Evolutionary conservation across 805 yeast genomes (phyloP).

Genomic region (Yamadazyma insecticola): DNA sequence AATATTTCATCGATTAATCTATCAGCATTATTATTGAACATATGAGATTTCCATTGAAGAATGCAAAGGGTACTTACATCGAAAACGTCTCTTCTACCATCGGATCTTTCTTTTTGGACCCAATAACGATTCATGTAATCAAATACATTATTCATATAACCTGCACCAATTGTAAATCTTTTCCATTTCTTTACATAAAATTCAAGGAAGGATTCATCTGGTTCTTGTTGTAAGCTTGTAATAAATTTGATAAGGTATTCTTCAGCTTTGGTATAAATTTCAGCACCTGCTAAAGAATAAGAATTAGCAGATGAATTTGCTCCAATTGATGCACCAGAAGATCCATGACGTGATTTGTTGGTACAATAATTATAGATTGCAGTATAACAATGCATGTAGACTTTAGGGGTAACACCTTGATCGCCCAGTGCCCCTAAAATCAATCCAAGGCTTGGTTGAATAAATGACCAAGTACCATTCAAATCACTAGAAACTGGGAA

Average conservation of each 20-base stretch:
- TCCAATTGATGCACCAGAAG: slow-evolving; percentile 8
- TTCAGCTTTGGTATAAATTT: slow-evolving; percentile 70
- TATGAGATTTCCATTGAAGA: slow-evolving; percentile 79
- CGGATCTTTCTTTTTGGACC: slow-evolving; percentile 94
- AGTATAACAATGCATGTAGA: slow-evolving; percentile 88
- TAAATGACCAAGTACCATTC: slow-evolving; percentile 70
- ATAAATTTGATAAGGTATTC: slow-evolving; percentile 62
- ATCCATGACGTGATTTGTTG: slow-evolving; percentile 52
- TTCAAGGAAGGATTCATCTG: slow-evolving; percentile 66
- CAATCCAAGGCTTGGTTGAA: slow-evolving; percentile 69
- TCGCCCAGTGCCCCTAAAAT: slow-evolving; percentile 67
- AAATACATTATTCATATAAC: slow-evolving; percentile 85
- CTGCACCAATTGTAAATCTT: slow-evolving; percentile 86
- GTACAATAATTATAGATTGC: slow-evolving; percentile 93
- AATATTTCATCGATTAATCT: slow-evolving; percentile 66
- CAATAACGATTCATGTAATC: slow-evolving; percentile 96
- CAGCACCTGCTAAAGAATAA: slow-evolving; percentile 76
- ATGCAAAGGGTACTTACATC: slow-evolving; percentile 89
- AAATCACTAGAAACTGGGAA: slow-evolving; percentile 59
- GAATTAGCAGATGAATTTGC: slow-evolving; percentile 18
- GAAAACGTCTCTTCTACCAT: slow-evolving; percentile 83
- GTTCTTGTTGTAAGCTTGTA: slow-evolving; percentile 41
- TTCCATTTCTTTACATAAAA: slow-evolving; percentile 88
- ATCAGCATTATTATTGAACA: slow-evolving; percentile 66
- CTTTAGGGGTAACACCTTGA: slow-evolving; percentile 57